Evolutionary conservation across 202 grass and related monocot genomes (phyloP), one percentile per base, ranked within the genome.

Genomic region (Zoysia matrella): DNA sequence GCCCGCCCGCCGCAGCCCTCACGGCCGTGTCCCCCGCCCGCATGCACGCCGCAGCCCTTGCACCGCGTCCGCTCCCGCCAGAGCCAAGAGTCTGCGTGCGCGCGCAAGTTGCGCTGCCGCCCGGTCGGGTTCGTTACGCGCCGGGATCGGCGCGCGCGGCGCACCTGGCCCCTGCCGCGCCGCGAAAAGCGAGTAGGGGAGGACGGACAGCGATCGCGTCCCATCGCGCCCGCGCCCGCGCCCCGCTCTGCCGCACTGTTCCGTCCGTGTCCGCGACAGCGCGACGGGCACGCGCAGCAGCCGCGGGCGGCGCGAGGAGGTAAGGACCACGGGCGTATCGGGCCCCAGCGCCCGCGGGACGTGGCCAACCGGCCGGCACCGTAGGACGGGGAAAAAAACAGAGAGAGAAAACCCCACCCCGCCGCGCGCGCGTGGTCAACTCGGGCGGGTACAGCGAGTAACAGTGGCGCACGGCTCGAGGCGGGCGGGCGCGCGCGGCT

Each of bases 391-490:
- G 22, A 22, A 22, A 22, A 22, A 22, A 22, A 22, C 0, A 22
- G 0, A 22, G 22, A 22, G 22, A 22, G 22, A 22, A 22, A 7
- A 60, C 3, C 4, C 2, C 3, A 22, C 22, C 22, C 22, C 22
- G 22, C 22, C 53, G 0, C 73, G 55, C 14, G 22, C 22, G 11
- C 14, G 15, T 71, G 30, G 76, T 76, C 86, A 88, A 84, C 82
- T 84, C 70, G 80, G 3, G 48, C 64, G 54, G 47, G 77, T 50
- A 83, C 82, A 84, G 65, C 71, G 47, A 74, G 80, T 72, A 74
- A 72, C 87, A 73, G 78, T 67, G 78, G 82, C 88, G 88, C 83
- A 78, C 83, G 88, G 83, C 88, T 86, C 88, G 88, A 89, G 88
- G 83, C 22, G 22, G 22, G 22, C 22, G 22, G 22, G 22, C 22